Evolutionary conservation across 331 rosid genomes (phyloP), one percentile per base, ranked within the genome.

Genomic region (Quercus lobata): DNA sequence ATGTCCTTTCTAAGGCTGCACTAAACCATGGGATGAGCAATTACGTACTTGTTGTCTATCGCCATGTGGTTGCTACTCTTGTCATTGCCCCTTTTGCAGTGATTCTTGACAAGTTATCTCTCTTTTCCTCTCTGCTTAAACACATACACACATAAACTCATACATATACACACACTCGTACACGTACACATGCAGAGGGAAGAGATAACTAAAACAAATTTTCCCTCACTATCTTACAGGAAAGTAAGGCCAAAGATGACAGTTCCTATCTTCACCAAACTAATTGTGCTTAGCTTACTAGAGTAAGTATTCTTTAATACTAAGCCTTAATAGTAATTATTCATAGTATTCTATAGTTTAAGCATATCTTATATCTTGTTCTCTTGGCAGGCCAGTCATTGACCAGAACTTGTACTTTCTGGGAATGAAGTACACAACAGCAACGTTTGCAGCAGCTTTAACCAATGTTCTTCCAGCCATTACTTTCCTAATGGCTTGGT

Each of bases 361-460:
- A 62, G 54, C 37, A 54, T 62, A 55, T 74, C 21, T 57, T n/a
- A n/a, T n/a, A n/a, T n/a, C n/a, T n/a, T n/a, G n/a, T n/a, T n/a
- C 27, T 72, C 60, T 24, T 56, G 74, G 53, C 94, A 96, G 99
- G 90, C 99, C 99, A 10, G 98, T 96, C 10, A 88, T 96, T 72
- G 99, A 96, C 35, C 99, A 96, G 78, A 96, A 96, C 82, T 82
- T 96, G 22, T 96, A 90, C 60, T 93, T 83, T 84, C 18, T 91
- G 89, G 99, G 99, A 77, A 89, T 96, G 99, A 96, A 87, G 85
- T 88, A 96, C 90, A 96, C 99, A 71, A 89, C 97, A 60, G 99
- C 99, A 79, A 93, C 99, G 22, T 96, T 91, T 81, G 99, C 98
- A 10, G 91, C 92, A 2, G 85, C 99, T 71, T 93, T 93, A 97